These are phyloP conservation scores for Houttuynia cordata DNA, from an alignment of 164 flowering plant species.

Conservation along the genomic window DNA sequence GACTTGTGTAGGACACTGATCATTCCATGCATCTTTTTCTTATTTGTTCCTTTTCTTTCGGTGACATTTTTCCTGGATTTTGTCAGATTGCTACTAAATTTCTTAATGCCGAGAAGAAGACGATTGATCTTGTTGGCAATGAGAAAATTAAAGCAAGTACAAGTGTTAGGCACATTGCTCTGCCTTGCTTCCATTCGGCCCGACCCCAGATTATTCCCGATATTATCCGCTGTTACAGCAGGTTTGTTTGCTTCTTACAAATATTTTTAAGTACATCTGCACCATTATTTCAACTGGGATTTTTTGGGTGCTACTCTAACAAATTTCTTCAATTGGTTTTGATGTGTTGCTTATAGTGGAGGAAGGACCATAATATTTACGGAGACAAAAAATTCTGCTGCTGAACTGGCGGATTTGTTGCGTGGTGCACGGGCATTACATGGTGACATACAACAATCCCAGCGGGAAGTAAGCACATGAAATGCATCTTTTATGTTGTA, in stretches of 20 bases:
- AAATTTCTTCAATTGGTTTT: neutral
- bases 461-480: constrained; percentile 50
- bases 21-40: neutral
- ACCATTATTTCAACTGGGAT: neutral
- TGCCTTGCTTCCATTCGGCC: constrained; percentile 72
- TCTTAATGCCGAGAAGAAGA: constrained; percentile 61
- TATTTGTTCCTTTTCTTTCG: neutral
- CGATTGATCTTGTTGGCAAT: constrained; percentile 87
- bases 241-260: constrained; percentile 26
- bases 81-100: constrained; percentile 65
- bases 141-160: constrained; percentile 92
- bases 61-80: neutral
- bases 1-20: neutral
- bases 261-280: neutral
- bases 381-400: constrained; percentile 70
- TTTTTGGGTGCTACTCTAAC: neutral
- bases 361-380: constrained; percentile 84
- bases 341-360: constrained; percentile 33
- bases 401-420: constrained; percentile 61
- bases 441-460: constrained; percentile 88
- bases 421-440: constrained; percentile 82
- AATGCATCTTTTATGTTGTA: neutral
- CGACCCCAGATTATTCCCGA: constrained; percentile 78
- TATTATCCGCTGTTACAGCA: constrained; percentile 75
- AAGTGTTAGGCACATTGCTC: constrained; percentile 71